A percentile compares a stretch with the other conserved stretches of the same genome.
These are phyloP conservation scores for Lanmaoa pseudosensibilis DNA, from an alignment of 768 basidiomycete species.

Conservation along the genomic window DNA sequence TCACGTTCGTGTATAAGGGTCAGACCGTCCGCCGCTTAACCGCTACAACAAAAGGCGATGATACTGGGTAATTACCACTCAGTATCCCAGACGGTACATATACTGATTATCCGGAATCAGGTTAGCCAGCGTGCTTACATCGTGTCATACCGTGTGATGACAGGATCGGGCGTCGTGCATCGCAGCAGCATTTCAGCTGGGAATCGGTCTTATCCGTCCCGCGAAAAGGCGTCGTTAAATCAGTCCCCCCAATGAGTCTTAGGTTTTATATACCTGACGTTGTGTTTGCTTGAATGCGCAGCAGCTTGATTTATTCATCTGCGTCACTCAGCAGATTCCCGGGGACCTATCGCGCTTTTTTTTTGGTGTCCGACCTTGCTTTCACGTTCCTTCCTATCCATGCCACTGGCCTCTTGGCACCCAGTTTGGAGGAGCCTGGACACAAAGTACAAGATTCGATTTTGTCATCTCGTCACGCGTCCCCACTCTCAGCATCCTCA, in stretches of 20 bases:
- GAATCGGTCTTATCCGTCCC: not conserved
- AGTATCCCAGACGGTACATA: too few species aligned
- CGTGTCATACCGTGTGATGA: not conserved
- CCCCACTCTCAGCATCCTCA: constrained; percentile 25
- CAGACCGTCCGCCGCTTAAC: too few species aligned
- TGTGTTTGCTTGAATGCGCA: not conserved
- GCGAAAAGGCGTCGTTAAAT: not conserved
- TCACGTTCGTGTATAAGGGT: too few species aligned
- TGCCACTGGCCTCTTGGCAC: not conserved
- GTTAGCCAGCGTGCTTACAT: too few species aligned
- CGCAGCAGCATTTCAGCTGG: not conserved
- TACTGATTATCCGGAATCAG: too few species aligned
- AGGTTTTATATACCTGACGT: not conserved
- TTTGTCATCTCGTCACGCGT: constrained; percentile 23
- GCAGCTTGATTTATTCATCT: not conserved
- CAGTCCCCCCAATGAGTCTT: too few species aligned
- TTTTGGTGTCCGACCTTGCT: not conserved
- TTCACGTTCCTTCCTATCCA: not conserved
- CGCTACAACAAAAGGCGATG: too few species aligned
- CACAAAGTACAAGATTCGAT: not conserved
- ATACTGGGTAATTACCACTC: too few species aligned
- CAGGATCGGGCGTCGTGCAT: not conserved
- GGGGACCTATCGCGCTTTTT: not conserved
- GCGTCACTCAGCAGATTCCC: too few species aligned
- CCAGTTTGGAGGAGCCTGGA: too few species aligned